Conservation (phyloP, 2,329 filamentous ascomycete genomes). For the Colletotrichum liriopes region DNA sequence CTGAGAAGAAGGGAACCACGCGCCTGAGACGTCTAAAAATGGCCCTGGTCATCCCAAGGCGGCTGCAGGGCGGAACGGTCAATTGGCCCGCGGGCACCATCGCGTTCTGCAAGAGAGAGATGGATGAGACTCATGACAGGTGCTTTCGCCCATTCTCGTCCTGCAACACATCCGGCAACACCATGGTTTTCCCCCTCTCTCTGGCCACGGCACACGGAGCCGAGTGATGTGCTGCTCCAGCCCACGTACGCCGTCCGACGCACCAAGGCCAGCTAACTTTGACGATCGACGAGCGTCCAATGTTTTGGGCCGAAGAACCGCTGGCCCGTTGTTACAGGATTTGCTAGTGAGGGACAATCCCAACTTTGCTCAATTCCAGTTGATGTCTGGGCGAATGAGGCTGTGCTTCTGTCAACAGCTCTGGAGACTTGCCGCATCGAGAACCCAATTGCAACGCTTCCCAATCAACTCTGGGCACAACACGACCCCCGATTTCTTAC, state of each 20-base stretch:
- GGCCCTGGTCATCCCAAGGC: slow-evolving; percentile 13
- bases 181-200: slow-evolving; percentile 18
- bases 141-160: slow-evolving; percentile 20
- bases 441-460: slow-evolving; percentile 23
- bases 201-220: slow-evolving; percentile 24
- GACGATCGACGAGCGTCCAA: slow-evolving; percentile 27
- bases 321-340: slow-evolving; percentile 29
- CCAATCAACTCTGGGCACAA: not conserved
- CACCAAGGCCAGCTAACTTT: not conserved
- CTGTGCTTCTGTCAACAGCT: slow-evolving; percentile 23
- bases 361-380: slow-evolving; percentile 34
- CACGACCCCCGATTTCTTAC: not conserved
- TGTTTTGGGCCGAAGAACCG: slow-evolving; percentile 26
- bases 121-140: slow-evolving; percentile 1
- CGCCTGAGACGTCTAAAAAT: slow-evolving; percentile 41
- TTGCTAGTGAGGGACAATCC: slow-evolving; percentile 19
- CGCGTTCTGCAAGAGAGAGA: not conserved
- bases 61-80: not conserved
- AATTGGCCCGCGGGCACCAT: not conserved
- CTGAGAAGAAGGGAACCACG: slow-evolving; percentile 20
- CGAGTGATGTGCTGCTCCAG: slow-evolving; percentile 2
- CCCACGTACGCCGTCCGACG: slow-evolving; percentile 9
- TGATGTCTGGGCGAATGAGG: slow-evolving; percentile 33
- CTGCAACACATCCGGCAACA: slow-evolving; percentile 36
- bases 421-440: slow-evolving; percentile 24